Conservation (phyloP, 2,329 filamentous ascomycete genomes). For the Xylaria multiplex region DNA sequence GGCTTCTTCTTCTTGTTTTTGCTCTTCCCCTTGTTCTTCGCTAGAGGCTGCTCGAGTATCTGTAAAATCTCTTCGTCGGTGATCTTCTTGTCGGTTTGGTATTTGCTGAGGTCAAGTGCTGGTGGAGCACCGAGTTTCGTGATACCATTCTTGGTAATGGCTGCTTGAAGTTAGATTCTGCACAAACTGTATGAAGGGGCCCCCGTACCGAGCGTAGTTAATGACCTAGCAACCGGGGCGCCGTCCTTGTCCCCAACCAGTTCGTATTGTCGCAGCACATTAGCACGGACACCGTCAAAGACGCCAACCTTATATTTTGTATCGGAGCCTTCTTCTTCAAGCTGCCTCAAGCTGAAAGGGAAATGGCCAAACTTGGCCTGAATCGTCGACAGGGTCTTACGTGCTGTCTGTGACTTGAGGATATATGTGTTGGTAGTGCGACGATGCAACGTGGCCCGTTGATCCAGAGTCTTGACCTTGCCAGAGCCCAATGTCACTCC, state of each 20-base stretch:
- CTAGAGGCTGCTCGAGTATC: slow-evolving; percentile 88
- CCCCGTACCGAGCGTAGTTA: slow-evolving; percentile 83
- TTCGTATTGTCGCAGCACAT: slow-evolving; percentile 95
- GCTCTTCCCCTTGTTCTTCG: slow-evolving; percentile 89
- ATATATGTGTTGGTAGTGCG: slow-evolving; percentile 91
- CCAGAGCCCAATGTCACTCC: slow-evolving; percentile 89
- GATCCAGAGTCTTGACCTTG: slow-evolving; percentile 92
- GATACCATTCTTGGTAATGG: slow-evolving; percentile 97
- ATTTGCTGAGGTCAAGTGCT: slow-evolving; percentile 79
- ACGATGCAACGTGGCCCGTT: slow-evolving; percentile 91
- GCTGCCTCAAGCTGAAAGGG: slow-evolving; percentile 96
- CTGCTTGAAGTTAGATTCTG: slow-evolving; percentile 58
- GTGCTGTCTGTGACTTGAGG: slow-evolving; percentile 92
- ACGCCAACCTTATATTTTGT: slow-evolving; percentile 80
- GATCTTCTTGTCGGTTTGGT: slow-evolving; percentile 98
- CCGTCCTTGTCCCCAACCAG: slow-evolving; percentile 93
- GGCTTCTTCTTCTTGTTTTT: slow-evolving; percentile 89
- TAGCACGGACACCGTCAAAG: slow-evolving; percentile 92
- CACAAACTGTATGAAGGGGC: slow-evolving; percentile 1
- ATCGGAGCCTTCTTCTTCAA: slow-evolving; percentile 94
- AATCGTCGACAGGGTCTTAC: slow-evolving; percentile 91
- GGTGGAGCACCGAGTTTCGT: slow-evolving; percentile 84
- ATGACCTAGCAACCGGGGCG: slow-evolving; percentile 82
- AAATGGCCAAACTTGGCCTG: slow-evolving; percentile 98
- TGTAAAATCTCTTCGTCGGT: slow-evolving; percentile 94